Evolutionary conservation across 345 rosid species (phyloP), one percentile per base, ranked within the genome.

Genomic region (Camelina hispida): DNA sequence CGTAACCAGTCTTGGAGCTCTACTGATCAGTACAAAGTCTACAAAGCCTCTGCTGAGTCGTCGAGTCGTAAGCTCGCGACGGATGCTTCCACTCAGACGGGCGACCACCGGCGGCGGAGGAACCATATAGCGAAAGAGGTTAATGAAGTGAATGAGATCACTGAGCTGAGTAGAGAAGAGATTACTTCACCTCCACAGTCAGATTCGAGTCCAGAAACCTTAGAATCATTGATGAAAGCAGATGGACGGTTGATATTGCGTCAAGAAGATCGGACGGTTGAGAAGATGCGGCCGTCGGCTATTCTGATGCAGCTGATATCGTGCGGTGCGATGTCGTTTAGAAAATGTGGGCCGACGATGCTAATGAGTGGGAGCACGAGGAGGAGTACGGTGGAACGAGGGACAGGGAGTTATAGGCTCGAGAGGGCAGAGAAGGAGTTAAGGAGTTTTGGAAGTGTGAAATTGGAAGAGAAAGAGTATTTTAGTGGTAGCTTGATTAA

Each of bases 271-370:
- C 85, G 79, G 30, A 66, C 87, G 80, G 83, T 71, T 32, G 91
- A 89, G 75, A 82, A 86, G 76, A 71, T 81, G 74, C 87, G 81
- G 64, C 91, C 93, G 1, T 83, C 95, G 16, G 54, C 91, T 43
- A 91, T 91, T 30, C 80, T 91, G 79, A 88, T 88, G 97, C 97
- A 91, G 76, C 34, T 91, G 80, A 77, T 91, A 63, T 84, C 97
- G 5, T 91, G 97, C 79, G 96, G 97, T 34, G 83, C 96, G 61
- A 78, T 89, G 61, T 85, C 95, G 73, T 84, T 87, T 66, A 80
- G 69, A 68, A 85, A 89, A 71, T 85, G 90, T 59, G 88, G 86
- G 46, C 77, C 86, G 63, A 71, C 62, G 5, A 28, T 28, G 43
- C 42, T 82, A 12, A 80, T 79, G 9, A 84, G 73, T 16, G 87